A percentile compares a stretch with the other conserved stretches of the same genome.
Evolutionary conservation across 805 yeast species (phyloP).

Genomic region (Schwanniomyces pseudopolymorphus): DNA sequence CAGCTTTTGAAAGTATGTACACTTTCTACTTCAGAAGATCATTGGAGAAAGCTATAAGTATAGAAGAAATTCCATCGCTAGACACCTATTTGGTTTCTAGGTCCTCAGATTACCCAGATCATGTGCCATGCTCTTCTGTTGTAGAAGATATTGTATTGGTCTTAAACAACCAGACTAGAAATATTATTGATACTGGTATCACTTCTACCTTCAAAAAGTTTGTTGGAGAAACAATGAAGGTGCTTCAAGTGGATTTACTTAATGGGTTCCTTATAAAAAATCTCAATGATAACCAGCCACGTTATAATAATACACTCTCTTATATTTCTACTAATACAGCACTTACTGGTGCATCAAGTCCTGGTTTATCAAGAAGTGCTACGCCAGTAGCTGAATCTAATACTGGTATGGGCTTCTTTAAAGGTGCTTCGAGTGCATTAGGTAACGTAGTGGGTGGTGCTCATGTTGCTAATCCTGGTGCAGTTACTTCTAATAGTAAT

Average conservation of each 20-base stretch:
- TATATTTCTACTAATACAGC: conserved; percentile 11
- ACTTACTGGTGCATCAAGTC: conserved; percentile 12
- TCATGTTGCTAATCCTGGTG: conserved; percentile 10
- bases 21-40: conserved; percentile 73
- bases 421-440: conserved; percentile 44
- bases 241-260: conserved; percentile 63
- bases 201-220: conserved; percentile 52
- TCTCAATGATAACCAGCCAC: conserved; percentile 39
- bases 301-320: conserved; percentile 34
- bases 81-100: conserved; percentile 32
- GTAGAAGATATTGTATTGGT: conserved; percentile 83
- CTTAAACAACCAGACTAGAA: conserved; percentile 63
- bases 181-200: conserved; percentile 73
- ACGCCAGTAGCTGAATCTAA: conserved; percentile 34
- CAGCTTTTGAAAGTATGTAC: conserved; percentile 63
- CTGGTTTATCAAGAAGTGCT: conserved; percentile 25
- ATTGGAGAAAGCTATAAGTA: conserved; percentile 72
- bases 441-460: conserved; percentile 42
- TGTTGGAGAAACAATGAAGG: conserved; percentile 53
- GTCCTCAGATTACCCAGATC: conserved; percentile 41
- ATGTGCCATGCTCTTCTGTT: conserved; percentile 74
- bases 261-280: conserved; percentile 44
- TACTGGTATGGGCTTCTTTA: conserved; percentile 35
- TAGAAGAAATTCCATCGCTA: conserved; percentile 70
- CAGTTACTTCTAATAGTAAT: conserved; percentile 34